Conservation (phyloP, 1,139 yeast species). For the Geotrichum phurueaensis region DNA sequence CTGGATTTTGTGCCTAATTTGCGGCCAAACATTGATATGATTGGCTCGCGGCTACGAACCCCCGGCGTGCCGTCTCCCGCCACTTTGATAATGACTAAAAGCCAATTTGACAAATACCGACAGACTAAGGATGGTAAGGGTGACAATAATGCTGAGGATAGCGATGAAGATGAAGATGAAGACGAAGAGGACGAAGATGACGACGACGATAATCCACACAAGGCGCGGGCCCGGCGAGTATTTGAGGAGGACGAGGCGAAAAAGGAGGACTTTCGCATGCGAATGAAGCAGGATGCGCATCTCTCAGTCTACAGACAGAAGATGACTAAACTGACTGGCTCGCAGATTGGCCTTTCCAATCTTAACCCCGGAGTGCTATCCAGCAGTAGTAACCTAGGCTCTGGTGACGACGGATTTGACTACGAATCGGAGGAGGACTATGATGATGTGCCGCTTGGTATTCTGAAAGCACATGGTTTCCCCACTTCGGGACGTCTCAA, state of each 20-base stretch:
- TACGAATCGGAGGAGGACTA: conserved; percentile 33
- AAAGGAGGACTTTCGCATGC: conserved; percentile 29
- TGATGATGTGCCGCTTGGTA: conserved; percentile 40
- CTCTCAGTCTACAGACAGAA: conserved; percentile 40
- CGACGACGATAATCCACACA: conserved; percentile 10
- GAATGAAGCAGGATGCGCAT: conserved; percentile 39
- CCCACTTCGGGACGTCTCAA: conserved; percentile 27
- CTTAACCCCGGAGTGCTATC: conserved; percentile 12
- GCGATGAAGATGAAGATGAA: conserved; percentile 9
- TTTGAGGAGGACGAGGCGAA: conserved; percentile 28
- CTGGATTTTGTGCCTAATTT: conserved; percentile 18
- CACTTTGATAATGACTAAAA: conserved; percentile 17
- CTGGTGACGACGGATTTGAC: conserved; percentile 9
- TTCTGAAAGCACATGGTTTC: conserved; percentile 39
- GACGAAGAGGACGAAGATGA: conserved; percentile 6
- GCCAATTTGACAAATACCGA: conserved; percentile 17
- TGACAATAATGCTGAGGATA: background rate
- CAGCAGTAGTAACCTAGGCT: background rate
- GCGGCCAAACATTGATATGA: conserved; percentile 16
- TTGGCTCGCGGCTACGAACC: conserved; percentile 17
- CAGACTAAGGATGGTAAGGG: background rate
- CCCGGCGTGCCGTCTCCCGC: conserved; percentile 16
- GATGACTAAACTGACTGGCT: conserved; percentile 39
- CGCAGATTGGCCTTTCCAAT: conserved; percentile 23
- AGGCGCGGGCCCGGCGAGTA: conserved; percentile 10